These are phyloP conservation scores for Trichomonas gallinae DNA, from an alignment of 208 protist species.

Conservation along the genomic window DNA sequence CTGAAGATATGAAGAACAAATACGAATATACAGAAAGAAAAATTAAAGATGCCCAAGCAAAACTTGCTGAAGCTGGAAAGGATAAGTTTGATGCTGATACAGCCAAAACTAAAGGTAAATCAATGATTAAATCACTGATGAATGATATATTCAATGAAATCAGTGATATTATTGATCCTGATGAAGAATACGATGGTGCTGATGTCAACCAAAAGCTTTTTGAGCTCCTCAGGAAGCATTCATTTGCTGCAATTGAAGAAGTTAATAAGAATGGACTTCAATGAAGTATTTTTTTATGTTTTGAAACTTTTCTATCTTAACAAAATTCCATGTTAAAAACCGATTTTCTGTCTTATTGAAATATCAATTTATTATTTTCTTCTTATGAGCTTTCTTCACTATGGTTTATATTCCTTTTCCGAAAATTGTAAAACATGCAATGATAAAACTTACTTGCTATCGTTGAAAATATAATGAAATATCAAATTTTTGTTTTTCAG, in stretches of 20 bases:
- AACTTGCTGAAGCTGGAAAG: neutral
- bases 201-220: neutral
- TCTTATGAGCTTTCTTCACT: too few relatives aligned
- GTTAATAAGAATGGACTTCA: neutral
- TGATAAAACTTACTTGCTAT: too few relatives aligned
- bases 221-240: neutral
- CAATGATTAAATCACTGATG: neutral
- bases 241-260: neutral
- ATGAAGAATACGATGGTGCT: neutral
- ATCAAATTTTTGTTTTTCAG: too few relatives aligned
- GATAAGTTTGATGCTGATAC: neutral
- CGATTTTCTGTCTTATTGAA: too few relatives aligned
- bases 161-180: neutral
- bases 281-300: neutral
- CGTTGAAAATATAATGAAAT: too few relatives aligned
- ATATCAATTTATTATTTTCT: too few relatives aligned
- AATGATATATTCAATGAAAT: neutral
- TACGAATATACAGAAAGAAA: neutral
- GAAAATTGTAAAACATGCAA: too few relatives aligned
- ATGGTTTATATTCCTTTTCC: too few relatives aligned
- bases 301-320: too few relatives aligned
- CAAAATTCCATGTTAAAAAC: too few relatives aligned
- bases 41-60: neutral
- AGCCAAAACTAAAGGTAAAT: neutral
- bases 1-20: neutral